Evolutionary conservation across 768 basidiomycete genomes (phyloP).

Genomic region (Boletus bicolor): DNA sequence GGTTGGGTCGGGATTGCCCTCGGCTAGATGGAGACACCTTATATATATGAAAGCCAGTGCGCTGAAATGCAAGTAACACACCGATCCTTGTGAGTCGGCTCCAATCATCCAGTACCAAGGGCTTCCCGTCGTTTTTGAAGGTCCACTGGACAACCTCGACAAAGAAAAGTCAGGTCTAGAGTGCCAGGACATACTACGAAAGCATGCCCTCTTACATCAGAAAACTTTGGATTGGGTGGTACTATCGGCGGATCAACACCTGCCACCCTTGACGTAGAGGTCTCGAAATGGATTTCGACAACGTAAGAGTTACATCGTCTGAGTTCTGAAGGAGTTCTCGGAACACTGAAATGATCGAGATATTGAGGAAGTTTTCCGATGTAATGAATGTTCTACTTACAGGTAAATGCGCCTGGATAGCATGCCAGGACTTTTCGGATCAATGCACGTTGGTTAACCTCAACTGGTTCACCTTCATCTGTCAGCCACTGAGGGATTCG

Average conservation of each 20-base stretch:
- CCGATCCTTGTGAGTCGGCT: conserved; percentile 85
- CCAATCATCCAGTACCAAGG: conserved; percentile 87
- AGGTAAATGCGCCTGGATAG: conserved; percentile 90
- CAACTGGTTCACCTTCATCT: conserved; percentile 66
- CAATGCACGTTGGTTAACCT: conserved; percentile 88
- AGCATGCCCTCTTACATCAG: conserved; percentile 50
- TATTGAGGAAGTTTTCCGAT: too few relatives aligned
- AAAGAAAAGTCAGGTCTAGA: neutral
- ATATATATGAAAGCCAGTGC: neutral
- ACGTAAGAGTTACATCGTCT: conserved; percentile 74
- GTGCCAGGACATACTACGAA: neutral
- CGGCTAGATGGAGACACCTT: conserved; percentile 48
- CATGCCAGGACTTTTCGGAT: conserved; percentile 93
- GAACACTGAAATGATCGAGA: conserved; percentile 39
- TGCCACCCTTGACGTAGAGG: conserved; percentile 35
- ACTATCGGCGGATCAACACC: conserved; percentile 2
- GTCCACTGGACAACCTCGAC: conserved; percentile 72
- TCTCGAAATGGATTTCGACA: conserved; percentile 79
- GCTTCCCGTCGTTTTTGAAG: conserved; percentile 82
- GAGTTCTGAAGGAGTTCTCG: conserved; percentile 93
- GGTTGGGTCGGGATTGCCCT: conserved; percentile 91
- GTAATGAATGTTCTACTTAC: conserved; percentile 28
- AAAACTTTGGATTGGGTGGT: conserved; percentile 62
- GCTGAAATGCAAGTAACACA: conserved; percentile 23
- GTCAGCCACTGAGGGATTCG: conserved; percentile 34